Conservation (phyloP, 2,329 filamentous ascomycete genomes). For the Exophiala dermatitidis region DNA sequence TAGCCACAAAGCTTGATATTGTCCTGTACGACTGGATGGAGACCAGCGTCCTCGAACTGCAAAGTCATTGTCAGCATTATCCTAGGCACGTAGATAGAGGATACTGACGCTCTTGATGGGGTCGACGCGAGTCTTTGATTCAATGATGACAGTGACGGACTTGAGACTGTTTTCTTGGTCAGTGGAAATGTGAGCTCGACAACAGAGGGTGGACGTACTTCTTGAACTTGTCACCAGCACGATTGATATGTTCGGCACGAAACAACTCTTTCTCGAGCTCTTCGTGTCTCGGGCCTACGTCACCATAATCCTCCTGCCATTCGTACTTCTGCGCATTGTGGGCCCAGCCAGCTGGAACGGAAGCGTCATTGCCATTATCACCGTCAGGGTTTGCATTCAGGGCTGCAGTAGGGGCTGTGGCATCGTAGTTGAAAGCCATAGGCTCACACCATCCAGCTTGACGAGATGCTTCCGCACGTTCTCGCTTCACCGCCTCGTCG, state of each 20-base stretch:
- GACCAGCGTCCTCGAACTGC: conserved; percentile 65
- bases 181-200: background rate
- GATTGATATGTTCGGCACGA: conserved; percentile 45
- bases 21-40: conserved; percentile 74
- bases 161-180: conserved; percentile 34
- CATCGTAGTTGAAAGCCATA: conserved; percentile 16
- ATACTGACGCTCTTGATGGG: conserved; percentile 44
- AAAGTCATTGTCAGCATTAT: conserved; percentile 29
- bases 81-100: background rate
- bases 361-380: background rate
- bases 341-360: conserved; percentile 44
- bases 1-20: conserved; percentile 73
- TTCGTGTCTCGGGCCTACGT: conserved; percentile 65
- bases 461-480: conserved; percentile 7
- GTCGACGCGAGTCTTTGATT: conserved; percentile 42
- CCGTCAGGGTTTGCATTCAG: conserved; percentile 2
- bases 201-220: conserved; percentile 42
- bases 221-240: conserved; percentile 56
- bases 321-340: conserved; percentile 64
- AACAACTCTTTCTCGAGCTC: conserved; percentile 74
- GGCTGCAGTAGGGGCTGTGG: conserved; percentile 2
- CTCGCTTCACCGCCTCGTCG: conserved; percentile 7
- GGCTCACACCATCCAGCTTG: conserved; percentile 20
- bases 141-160: conserved; percentile 45
- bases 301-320: conserved; percentile 79